Evolutionary conservation across 768 basidiomycete genomes (phyloP).

Genomic region (Boletus patriciae): DNA sequence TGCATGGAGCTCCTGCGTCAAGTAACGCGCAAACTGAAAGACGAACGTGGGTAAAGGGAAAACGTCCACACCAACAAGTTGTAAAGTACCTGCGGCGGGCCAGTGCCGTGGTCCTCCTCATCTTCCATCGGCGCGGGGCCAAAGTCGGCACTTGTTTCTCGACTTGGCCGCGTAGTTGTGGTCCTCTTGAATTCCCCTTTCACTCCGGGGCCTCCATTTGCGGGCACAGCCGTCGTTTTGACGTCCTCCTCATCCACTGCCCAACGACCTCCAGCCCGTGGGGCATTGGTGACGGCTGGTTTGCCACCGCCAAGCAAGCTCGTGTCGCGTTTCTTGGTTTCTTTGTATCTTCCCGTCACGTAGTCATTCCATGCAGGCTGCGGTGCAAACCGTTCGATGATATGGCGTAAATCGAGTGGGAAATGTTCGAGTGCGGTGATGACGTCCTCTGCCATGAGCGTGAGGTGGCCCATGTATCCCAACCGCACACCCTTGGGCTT

Average conservation of each 20-base stretch:
- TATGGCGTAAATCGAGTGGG: slow-evolving; percentile 70
- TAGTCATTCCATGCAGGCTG: slow-evolving; percentile 87
- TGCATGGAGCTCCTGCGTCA: slow-evolving; percentile 70
- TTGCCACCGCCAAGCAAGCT: slow-evolving; percentile 85
- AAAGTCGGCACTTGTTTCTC: slow-evolving; percentile 65
- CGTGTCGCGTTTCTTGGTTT: slow-evolving; percentile 81
- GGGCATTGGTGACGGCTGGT: slow-evolving; percentile 50
- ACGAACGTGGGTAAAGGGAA: neutral
- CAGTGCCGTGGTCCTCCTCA: slow-evolving; percentile 44
- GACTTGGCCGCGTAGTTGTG: slow-evolving; percentile 40
- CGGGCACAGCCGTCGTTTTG: slow-evolving; percentile 23
- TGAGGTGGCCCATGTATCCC: slow-evolving; percentile 97
- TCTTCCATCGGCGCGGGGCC: slow-evolving; percentile 52
- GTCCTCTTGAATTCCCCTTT: slow-evolving; percentile 63
- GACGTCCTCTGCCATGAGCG: slow-evolving; percentile 92
- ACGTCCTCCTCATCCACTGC: slow-evolving; percentile 69
- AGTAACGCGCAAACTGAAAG: slow-evolving; percentile 73
- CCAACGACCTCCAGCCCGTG: slow-evolving; percentile 46
- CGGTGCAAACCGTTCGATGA: slow-evolving; percentile 67
- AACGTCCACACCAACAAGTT: neutral
- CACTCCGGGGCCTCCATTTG: slow-evolving; percentile 26
- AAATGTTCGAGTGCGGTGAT: slow-evolving; percentile 87
- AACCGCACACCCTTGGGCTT: slow-evolving; percentile 78
- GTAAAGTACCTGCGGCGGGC: slow-evolving; percentile 44
- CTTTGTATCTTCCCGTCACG: slow-evolving; percentile 79